Evolutionary conservation across 352 stramenopile species (phyloP).

Genomic region (Phytophthora tentaculata): DNA sequence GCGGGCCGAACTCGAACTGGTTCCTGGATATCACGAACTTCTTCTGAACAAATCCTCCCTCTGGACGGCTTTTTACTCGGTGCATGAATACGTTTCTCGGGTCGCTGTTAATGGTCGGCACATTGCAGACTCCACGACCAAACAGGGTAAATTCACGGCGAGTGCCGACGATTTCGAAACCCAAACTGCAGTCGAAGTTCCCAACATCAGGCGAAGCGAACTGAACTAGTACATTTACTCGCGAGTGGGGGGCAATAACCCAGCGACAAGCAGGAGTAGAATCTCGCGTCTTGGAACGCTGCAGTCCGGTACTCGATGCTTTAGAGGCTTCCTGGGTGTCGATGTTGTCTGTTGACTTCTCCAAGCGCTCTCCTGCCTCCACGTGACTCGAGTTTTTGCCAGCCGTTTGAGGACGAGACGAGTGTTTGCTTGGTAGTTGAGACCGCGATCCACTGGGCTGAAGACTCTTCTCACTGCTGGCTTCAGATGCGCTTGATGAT

Average conservation of each 20-base stretch:
- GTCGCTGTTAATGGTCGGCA: conserved; percentile 94
- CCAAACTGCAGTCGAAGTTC: conserved; percentile 81
- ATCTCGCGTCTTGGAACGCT: conserved; percentile 5
- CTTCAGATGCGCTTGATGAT: conserved; percentile 15
- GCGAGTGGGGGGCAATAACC: conserved; percentile 74
- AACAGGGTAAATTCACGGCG: conserved; percentile 87
- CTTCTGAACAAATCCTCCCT: conserved; percentile 81
- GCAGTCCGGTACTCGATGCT: not conserved
- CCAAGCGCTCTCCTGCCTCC: not conserved
- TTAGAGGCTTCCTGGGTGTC: conserved; percentile 10
- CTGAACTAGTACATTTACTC: conserved; percentile 74
- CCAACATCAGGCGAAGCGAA: conserved; percentile 86
- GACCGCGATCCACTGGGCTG: conserved; percentile 6
- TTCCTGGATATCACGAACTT: conserved; percentile 92
- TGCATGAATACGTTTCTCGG: conserved; percentile 96
- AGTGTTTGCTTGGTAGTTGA: conserved; percentile 17
- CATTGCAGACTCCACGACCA: conserved; percentile 75
- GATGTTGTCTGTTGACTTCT: conserved; percentile 2
- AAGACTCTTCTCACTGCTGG: conserved; percentile 31
- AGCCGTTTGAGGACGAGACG: conserved; percentile 31
- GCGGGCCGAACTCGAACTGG: conserved; percentile 93
- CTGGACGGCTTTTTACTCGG: conserved; percentile 83
- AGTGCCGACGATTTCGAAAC: conserved; percentile 93
- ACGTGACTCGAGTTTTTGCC: conserved; percentile 16
- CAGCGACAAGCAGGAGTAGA: conserved; percentile 47